Evolutionary conservation across 306 rosid genomes (phyloP).

Genomic region (Dalbergia cochinchinensis): DNA sequence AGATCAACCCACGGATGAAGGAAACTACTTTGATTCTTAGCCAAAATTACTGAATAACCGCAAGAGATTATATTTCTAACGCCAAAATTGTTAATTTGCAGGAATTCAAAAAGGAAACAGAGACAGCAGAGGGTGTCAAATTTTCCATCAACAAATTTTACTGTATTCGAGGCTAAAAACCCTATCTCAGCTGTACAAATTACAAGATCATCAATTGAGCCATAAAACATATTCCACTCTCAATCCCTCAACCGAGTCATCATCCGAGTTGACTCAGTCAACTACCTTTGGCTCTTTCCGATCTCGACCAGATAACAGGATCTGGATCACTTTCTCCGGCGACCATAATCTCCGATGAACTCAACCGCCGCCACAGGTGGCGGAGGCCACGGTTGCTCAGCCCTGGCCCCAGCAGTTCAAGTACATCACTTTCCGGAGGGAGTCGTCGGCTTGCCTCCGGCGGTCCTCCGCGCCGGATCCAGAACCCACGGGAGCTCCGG

Average conservation of each 20-base stretch:
- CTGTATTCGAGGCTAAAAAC: background rate
- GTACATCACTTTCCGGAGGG: conserved; percentile 86
- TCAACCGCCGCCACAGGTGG: conserved; percentile 14
- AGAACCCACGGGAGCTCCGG: conserved; percentile 38
- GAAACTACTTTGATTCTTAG: background rate
- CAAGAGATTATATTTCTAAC: background rate
- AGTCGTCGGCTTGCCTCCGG: conserved; percentile 70
- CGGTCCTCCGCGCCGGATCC: conserved; percentile 49
- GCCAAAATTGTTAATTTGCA: background rate
- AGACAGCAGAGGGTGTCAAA: background rate
- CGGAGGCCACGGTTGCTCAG: conserved; percentile 33
- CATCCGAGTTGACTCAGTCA: conserved; percentile 40
- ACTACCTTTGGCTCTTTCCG: background rate
- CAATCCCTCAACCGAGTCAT: conserved; percentile 34
- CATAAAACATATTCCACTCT: conserved; percentile 5
- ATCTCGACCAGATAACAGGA: background rate
- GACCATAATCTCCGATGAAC: conserved; percentile 19
- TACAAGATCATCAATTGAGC: conserved; percentile 35
- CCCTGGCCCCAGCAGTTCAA: conserved; percentile 96
- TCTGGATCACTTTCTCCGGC: conserved; percentile 13
- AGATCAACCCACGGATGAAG: background rate
- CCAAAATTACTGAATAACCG: background rate
- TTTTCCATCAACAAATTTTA: background rate
- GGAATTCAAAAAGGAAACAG: background rate
- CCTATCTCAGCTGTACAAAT: conserved; percentile 21